Conservation (phyloP, 208 protist genomes). For the Trypanosoma caninum region DNA sequence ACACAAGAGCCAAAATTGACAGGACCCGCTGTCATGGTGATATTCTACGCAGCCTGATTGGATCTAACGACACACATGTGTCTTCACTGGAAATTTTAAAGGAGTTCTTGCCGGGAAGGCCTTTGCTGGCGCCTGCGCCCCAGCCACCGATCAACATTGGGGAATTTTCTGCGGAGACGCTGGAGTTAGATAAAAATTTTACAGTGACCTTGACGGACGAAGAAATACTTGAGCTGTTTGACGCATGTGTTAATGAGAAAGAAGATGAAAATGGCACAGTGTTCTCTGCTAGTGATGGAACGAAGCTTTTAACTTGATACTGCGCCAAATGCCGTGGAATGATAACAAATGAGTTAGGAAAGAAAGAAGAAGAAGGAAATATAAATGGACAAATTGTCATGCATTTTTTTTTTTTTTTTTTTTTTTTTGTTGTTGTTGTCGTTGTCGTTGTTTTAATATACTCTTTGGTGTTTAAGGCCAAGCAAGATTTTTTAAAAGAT, state of each 20-base stretch:
- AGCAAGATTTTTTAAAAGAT: not conserved
- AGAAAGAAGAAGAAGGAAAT: not conserved
- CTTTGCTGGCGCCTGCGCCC: conserved; percentile 17
- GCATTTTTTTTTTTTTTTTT: conserved; percentile 6
- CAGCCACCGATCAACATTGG: conserved; percentile 15
- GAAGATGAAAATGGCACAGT: not conserved
- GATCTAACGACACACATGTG: not conserved
- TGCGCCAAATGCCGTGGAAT: not conserved
- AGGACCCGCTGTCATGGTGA: conserved; percentile 6
- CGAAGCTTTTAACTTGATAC: conserved; percentile 7
- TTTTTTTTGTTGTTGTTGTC: not conserved
- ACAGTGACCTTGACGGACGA: conserved; percentile 53
- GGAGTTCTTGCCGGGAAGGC: conserved; percentile 3
- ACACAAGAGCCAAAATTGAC: conserved; percentile 26
- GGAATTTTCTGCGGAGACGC: conserved; percentile 3
- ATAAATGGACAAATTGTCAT: not conserved
- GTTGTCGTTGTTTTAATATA: conserved; percentile 15
- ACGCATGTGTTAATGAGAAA: conserved; percentile 4
- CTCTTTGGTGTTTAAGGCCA: not conserved
- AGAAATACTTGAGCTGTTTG: conserved; percentile 76
- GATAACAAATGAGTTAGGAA: not conserved
- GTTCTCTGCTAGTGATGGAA: not conserved
- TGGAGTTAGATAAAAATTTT: conserved; percentile 15
- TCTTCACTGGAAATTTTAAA: not conserved
- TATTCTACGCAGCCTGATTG: conserved; percentile 13